These are phyloP conservation scores for Syzygium aromaticum DNA, from an alignment of 345 rosid species.

Conservation along the genomic window DNA sequence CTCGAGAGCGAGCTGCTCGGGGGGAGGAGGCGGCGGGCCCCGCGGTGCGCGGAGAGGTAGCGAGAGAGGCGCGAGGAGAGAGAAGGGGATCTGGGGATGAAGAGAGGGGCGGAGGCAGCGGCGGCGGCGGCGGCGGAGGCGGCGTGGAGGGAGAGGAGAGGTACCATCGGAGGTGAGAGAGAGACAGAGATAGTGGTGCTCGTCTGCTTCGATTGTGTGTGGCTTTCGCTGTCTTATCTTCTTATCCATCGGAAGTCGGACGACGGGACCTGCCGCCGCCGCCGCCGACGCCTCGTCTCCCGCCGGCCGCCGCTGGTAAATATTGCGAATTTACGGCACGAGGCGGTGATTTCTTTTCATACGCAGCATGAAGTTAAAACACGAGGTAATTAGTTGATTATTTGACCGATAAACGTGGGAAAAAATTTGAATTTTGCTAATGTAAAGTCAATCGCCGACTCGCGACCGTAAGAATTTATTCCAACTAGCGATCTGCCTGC, in stretches of 20 bases:
- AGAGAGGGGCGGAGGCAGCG: conserved; percentile 5
- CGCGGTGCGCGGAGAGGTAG: conserved; percentile 20
- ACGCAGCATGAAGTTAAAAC: background rate
- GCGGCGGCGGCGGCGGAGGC: background rate
- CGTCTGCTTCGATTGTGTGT: background rate
- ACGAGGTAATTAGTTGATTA: background rate
- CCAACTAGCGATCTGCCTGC: too few species aligned
- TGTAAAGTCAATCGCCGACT: background rate
- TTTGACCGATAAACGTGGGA: background rate
- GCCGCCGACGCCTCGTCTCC: background rate
- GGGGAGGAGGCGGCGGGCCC: conserved; percentile 14
- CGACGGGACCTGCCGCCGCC: background rate
- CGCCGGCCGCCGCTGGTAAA: background rate
- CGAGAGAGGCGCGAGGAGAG: conserved; percentile 5
- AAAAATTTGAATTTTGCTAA: background rate
- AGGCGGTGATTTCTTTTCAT: background rate
- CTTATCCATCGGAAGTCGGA: background rate
- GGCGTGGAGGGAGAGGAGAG: conserved; percentile 18
- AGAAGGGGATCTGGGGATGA: conserved; percentile 4
- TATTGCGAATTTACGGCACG: background rate
- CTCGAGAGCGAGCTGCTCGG: conserved; percentile 28
- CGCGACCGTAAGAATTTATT: background rate
- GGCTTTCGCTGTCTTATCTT: background rate
- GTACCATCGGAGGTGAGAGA: conserved; percentile 23
- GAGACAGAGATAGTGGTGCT: background rate